A percentile compares a stretch with the other conserved stretches of the same genome.
Conservation (phyloP, 331 rosid genomes). For the Cydonia oblonga region DNA sequence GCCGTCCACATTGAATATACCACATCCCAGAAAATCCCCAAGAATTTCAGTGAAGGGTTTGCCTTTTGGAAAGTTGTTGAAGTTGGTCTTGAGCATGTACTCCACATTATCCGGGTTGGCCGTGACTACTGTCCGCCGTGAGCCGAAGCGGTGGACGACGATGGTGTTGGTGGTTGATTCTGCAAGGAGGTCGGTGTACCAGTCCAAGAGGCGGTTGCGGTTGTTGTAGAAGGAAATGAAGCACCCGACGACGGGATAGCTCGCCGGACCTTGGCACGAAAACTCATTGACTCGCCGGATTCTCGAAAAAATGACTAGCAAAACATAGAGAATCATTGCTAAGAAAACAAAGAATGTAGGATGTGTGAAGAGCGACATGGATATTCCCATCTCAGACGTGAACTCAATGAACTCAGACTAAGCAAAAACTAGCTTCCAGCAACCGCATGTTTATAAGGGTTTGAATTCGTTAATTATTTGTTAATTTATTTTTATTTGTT, state of each 20-base stretch:
- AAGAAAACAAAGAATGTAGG: slow-evolving; percentile 19
- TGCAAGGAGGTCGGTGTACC: slow-evolving; percentile 64
- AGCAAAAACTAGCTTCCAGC: not conserved
- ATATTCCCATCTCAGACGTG: slow-evolving; percentile 21
- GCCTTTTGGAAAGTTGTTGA: slow-evolving; percentile 79
- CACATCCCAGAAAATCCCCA: slow-evolving; percentile 71
- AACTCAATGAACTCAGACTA: not conserved
- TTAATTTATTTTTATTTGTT: too few species aligned
- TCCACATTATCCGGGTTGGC: slow-evolving; percentile 64
- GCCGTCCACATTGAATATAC: slow-evolving; percentile 79
- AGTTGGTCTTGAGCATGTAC: slow-evolving; percentile 68
- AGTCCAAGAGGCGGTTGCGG: slow-evolving; percentile 43
- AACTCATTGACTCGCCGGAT: slow-evolving; percentile 19
- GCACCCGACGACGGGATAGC: slow-evolving; percentile 64
- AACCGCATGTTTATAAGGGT: not conserved
- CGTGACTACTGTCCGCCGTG: slow-evolving; percentile 56
- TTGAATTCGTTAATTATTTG: too few species aligned
- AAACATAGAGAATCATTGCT: slow-evolving; percentile 15
- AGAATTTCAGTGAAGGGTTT: slow-evolving; percentile 72
- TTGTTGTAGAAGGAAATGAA: slow-evolving; percentile 58
- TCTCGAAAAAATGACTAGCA: slow-evolving; percentile 3
- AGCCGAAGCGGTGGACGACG: slow-evolving; percentile 47
- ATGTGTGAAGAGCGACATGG: slow-evolving; percentile 19
- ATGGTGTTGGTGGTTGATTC: slow-evolving; percentile 52
- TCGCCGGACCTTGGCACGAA: slow-evolving; percentile 33